A percentile compares a stretch with the other conserved stretches of the same genome.
Conservation (phyloP, 495 filamentous ascomycete genomes). For the Amphirosellinia nigrospora region DNA sequence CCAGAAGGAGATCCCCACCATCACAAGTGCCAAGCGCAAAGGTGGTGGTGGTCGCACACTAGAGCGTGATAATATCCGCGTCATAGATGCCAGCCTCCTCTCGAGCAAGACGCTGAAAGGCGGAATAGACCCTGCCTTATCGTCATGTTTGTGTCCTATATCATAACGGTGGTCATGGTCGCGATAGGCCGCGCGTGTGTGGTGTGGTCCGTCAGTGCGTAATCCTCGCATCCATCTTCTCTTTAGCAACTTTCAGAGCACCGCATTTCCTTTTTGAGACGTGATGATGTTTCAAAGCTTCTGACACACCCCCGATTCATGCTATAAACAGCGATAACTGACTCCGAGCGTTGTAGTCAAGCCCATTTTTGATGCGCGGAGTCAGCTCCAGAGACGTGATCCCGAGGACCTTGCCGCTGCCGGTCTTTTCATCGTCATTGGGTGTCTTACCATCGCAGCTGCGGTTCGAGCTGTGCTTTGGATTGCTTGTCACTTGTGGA, state of each 20-base stretch:
- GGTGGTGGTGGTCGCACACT: not conserved
- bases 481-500: not conserved
- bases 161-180: constrained; percentile 29
- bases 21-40: not conserved
- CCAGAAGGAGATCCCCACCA: not conserved
- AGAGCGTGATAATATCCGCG: not conserved
- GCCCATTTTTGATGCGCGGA: constrained; percentile 38
- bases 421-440: constrained; percentile 30
- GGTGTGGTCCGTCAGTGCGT: constrained; percentile 38
- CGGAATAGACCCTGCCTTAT: not conserved
- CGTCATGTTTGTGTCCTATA: constrained; percentile 16
- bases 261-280: too few species aligned
- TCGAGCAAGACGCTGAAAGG: not conserved
- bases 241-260: too few species aligned
- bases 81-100: not conserved
- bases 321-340: too few species aligned
- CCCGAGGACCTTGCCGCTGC: constrained; percentile 31
- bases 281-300: too few species aligned
- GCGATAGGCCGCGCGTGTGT: constrained; percentile 30
- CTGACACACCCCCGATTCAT: too few species aligned
- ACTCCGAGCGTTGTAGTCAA: too few species aligned
- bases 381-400: constrained; percentile 37
- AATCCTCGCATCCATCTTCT: too few species aligned
- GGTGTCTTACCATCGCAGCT: not conserved
- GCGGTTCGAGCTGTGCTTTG: not conserved